Percentiles rank a stretch among this genome's conserved stretches.
Evolutionary conservation across 2,329 filamentous ascomycete genomes (phyloP).

Genomic region (Trichophyton schoenleinii): DNA sequence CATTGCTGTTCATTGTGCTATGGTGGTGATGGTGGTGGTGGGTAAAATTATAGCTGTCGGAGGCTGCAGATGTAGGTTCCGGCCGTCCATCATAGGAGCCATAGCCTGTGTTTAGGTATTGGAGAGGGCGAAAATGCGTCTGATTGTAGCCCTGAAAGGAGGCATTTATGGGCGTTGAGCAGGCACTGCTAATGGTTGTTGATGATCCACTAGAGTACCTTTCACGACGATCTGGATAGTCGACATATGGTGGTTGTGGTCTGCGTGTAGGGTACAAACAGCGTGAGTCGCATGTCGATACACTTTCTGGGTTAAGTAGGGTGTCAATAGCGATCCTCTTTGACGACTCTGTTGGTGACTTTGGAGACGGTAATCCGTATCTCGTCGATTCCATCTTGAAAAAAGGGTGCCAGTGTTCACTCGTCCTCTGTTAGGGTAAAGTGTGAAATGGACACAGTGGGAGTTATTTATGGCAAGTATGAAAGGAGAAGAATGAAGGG

Average conservation of each 20-base stretch:
- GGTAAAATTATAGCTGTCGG: background rate
- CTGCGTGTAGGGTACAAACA: background rate
- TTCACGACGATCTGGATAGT: conserved; percentile 7
- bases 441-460: no score
- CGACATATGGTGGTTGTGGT: background rate
- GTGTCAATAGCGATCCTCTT: conserved; percentile 8
- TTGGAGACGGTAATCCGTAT: background rate
- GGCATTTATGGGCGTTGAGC: background rate
- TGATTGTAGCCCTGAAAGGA: background rate
- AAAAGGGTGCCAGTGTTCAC: background rate
- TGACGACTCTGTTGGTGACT: conserved; percentile 6
- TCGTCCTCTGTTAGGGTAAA: background rate
- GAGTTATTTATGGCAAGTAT: background rate
- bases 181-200: background rate
- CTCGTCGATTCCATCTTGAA: background rate
- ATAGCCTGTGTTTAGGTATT: conserved; percentile 4
- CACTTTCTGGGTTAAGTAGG: conserved; percentile 8
- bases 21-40: conserved; percentile 6
- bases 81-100: conserved; percentile 5
- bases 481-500: background rate
- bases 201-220: background rate
- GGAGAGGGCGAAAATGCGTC: conserved; percentile 4
- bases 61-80: background rate
- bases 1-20: conserved; percentile 8
- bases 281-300: background rate